Evolutionary conservation across 352 stramenopile species (phyloP), one percentile per base, ranked within the genome.

Genomic region (Phytophthora palmivora): DNA sequence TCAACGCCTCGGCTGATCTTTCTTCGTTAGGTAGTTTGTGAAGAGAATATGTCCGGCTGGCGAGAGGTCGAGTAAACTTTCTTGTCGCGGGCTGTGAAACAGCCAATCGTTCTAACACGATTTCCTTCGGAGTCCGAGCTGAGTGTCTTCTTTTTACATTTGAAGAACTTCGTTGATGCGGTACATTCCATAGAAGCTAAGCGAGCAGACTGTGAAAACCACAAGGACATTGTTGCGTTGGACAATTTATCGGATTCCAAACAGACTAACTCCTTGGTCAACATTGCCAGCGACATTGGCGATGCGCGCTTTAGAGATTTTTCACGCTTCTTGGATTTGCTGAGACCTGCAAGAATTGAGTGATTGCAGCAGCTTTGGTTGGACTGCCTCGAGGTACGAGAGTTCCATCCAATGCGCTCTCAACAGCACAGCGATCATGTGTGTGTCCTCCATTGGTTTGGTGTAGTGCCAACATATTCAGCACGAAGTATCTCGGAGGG

Each of bases 111-210:
- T n/a, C n/a, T n/a, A n/a, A n/a, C 44, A 34, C 9, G 44, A 56
- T 5, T 38, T 43, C 0, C 32, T 38, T 36, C 34, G 46, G 28
- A 58, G 39, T 0, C 32, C 39, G 14, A 58, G 47, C 16, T 65
- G 47, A 10, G 54, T 49, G 15, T 65, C 47, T n/a, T 32, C 12
- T 24, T 50, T 59, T 19, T 48, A 54, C 34, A 66, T 59, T 2
- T 49, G 24, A 1, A 54, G 42, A 30, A 66, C 48, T 43, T 50
- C 57, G 6, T 66, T 54, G 32, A 72, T 69, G 2, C 57, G 51
- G n/a, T 56, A 76, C 61, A 72, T 76, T 7, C 56, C 38, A 19
- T 76, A 72, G 54, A 69, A 76, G 16, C 48, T 50, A 0, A 55
- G 42, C 6, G 19, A 34, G 19, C 41, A 50, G 0, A 66, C 48